phyloP scores from a whole-genome alignment of 2,329 filamentous ascomycete genomes.

The Verticillium dahliae region DNA sequence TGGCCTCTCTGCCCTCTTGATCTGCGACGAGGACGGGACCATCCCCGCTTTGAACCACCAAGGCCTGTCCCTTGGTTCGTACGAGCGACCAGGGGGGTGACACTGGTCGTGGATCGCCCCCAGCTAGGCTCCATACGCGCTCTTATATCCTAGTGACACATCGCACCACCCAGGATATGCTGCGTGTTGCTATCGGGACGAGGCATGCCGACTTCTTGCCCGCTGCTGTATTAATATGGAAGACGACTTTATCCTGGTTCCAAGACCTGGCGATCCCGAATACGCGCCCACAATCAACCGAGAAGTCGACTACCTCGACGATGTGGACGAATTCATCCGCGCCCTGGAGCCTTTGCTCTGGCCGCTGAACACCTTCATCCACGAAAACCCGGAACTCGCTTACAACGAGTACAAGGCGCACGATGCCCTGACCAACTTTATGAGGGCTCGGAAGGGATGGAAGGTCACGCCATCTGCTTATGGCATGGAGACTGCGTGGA shows the following conservation, averaged over 20 bases:
- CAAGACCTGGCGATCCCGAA: not conserved
- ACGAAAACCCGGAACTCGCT: conserved; percentile 35
- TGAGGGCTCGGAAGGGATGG: conserved; percentile 28
- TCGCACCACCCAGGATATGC: no score
- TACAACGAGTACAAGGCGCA: conserved; percentile 37
- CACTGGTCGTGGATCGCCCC: no score
- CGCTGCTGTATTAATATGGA: conserved; percentile 1
- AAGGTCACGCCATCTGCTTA: conserved; percentile 31
- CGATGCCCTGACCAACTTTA: conserved; percentile 28
- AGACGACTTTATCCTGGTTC: conserved; percentile 6
- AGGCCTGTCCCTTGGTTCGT: no score
- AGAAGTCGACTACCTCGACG: not conserved
- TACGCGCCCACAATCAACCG: not conserved
- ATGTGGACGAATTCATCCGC: conserved; percentile 2
- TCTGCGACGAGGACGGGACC: no score
- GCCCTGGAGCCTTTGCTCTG: conserved; percentile 2
- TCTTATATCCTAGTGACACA: no score
- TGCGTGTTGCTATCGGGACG: no score
- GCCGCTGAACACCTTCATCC: conserved; percentile 18
- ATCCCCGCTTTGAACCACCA: no score
- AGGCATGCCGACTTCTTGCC: not conserved
- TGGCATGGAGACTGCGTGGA: conserved; percentile 34
- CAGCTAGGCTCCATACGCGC: no score
- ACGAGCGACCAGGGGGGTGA: no score
- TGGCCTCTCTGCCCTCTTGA: no score